These are phyloP conservation scores for Astrephomene gubernaculifera DNA, from an alignment of 139 green algal genomes.

Conservation along the genomic window DNA sequence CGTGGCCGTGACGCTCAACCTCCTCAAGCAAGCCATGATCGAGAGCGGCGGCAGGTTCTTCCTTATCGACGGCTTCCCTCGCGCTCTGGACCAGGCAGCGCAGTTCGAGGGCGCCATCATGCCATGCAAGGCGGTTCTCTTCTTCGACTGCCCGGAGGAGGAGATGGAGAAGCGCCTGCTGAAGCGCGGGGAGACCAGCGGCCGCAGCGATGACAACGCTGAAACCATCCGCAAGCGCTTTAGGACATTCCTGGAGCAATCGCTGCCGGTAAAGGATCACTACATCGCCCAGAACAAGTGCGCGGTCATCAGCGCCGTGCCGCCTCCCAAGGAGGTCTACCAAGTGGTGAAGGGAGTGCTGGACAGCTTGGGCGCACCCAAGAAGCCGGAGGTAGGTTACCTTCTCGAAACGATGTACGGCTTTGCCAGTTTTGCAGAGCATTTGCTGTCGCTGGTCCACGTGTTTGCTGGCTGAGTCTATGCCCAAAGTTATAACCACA, in stretches of 20 bases:
- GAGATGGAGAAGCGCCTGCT: slow-evolving; percentile 92
- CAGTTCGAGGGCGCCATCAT: slow-evolving; percentile 75
- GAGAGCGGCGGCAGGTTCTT: slow-evolving; percentile 71
- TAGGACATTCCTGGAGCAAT: slow-evolving; percentile 88
- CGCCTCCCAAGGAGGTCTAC: slow-evolving; percentile 27
- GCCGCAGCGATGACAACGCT: slow-evolving; percentile 72
- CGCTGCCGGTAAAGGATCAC: slow-evolving; percentile 89
- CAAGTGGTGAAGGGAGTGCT: slow-evolving; percentile 29
- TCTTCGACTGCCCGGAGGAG: slow-evolving; percentile 66
- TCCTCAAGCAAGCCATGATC: slow-evolving; percentile 85
- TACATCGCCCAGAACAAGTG: slow-evolving; percentile 81
- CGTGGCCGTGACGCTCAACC: slow-evolving; percentile 72
- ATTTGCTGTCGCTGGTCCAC: too few species aligned
- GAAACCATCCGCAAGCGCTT: slow-evolving; percentile 97
- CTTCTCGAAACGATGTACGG: too few species aligned
- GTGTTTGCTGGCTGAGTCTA: too few species aligned
- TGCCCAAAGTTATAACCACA: too few species aligned
- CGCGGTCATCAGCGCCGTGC: slow-evolving; percentile 58
- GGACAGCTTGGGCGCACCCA: slow-evolving; percentile 15
- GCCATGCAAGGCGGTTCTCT: slow-evolving; percentile 51
- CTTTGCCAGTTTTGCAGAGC: too few species aligned
- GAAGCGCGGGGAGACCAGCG: slow-evolving; percentile 75
- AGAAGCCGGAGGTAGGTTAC: slow-evolving; percentile 1
- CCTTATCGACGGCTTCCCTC: slow-evolving; percentile 95
- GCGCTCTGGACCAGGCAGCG: slow-evolving; percentile 84